Base-by-base conservation (phyloP, 1,284 basidiomycete genomes). In the Trametes hirsuta region DNA sequence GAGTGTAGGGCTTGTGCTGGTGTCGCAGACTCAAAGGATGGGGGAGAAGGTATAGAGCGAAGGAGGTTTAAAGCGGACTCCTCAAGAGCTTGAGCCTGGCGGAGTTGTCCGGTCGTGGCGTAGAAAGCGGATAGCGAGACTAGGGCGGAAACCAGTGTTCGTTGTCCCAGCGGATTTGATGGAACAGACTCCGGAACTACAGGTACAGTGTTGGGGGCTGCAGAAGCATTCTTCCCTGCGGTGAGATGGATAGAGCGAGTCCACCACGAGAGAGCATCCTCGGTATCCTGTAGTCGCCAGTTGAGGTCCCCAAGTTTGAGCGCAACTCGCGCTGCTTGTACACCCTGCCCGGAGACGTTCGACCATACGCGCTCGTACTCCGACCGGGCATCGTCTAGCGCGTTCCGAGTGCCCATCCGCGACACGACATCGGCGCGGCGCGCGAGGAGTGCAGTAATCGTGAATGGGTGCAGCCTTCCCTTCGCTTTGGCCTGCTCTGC, bases 111-210 rank as follows among this genome's bases (percentile, higher is more conserved):
- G 0, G 83, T 77, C 14, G 82, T 85, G 10, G 92, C 88, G 66
- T 89, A 87, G 68, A 81, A 82, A 1, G 89, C 87, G 15, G 91
- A 92, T 35, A 90, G 74, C 9, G 91, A 90, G 6, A 90, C 82
- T 1, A 94, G 77, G 14, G 85, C 79, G 8, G 86, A 84, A 1
- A 85, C 79, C 42, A 91, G 74, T 15, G 85, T 85, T 59, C 93
- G 83, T 63, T 93, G 89, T 6, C 84, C 81, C n/a, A 82, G 77
- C 12, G 89, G 88, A 51, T 86, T 84, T 52, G 79, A 70, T 24
- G 88, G 88, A 10, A 77, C 63, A 6, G 69, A 61, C 14, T 70
- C 66, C n/a, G 84, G 81, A 41, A 83, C 68, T n/a, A 63, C 47
- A 24, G 76, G 73, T 11, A 63, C 48, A 12, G 61, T 51, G 21